These are phyloP conservation scores for Colletotrichum zoysiae DNA, from an alignment of 2,329 filamentous ascomycete species.

Conservation along the genomic window DNA sequence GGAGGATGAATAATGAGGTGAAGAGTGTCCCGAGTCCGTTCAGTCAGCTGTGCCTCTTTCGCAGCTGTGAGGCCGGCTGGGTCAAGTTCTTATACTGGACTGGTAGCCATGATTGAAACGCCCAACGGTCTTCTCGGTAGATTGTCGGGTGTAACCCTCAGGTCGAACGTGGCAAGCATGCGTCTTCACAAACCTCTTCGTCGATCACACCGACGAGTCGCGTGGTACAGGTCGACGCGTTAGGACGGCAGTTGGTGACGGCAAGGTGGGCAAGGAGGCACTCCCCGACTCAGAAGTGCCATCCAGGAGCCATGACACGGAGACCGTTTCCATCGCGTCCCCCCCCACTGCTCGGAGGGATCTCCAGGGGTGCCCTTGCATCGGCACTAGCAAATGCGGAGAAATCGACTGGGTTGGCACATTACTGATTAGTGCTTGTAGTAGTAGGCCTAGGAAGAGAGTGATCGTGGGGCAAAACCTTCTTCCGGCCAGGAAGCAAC, in stretches of 20 bases:
- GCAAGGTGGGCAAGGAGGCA: constrained; percentile 6
- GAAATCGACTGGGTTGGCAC: constrained; percentile 4
- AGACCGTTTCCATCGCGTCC: neutral
- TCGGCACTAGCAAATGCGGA: constrained; percentile 39
- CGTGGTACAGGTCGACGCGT: neutral
- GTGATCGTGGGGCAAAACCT: constrained; percentile 27
- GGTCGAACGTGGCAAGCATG: constrained; percentile 7
- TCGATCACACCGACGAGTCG: constrained; percentile 16
- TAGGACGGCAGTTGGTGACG: constrained; percentile 34
- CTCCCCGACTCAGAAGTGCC: constrained; percentile 16
- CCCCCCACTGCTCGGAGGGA: constrained; percentile 15
- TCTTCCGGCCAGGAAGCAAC: constrained; percentile 8
- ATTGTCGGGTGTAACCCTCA: neutral
- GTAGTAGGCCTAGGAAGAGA: neutral
- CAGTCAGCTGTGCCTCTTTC: neutral
- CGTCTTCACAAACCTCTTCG: constrained; percentile 13
- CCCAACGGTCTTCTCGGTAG: neutral
- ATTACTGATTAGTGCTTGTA: too few species aligned
- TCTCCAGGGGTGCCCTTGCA: constrained; percentile 35
- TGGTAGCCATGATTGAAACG: neutral
- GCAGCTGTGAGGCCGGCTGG: neutral
- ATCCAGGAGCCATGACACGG: neutral
- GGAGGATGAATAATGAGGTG: constrained; percentile 13
- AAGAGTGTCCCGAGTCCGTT: constrained; percentile 20
- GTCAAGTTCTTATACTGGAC: constrained; percentile 8